A percentile compares a stretch with the other conserved stretches of the same genome.
These are phyloP conservation scores for Lactifluus hygrophoroides DNA, from an alignment of 768 basidiomycete species.

Conservation along the genomic window DNA sequence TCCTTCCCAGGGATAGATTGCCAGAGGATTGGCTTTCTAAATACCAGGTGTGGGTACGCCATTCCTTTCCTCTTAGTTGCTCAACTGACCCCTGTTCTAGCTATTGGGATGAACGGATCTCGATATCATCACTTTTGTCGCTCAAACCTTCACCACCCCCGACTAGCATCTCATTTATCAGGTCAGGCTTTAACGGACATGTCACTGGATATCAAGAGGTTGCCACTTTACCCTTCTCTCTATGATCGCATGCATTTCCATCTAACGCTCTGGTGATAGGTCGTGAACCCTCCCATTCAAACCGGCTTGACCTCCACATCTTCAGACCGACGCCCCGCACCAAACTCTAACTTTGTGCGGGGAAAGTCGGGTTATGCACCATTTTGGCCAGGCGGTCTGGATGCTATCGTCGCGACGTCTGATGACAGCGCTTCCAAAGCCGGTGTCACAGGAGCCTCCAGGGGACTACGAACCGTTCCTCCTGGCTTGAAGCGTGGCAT, in stretches of 20 bases:
- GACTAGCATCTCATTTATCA: conserved; percentile 62
- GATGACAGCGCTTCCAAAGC: conserved; percentile 21
- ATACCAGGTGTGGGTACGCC: conserved; percentile 68
- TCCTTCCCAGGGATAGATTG: conserved; percentile 58
- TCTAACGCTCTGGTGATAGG: conserved; percentile 33
- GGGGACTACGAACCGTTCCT: conserved; percentile 55
- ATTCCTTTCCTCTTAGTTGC: conserved; percentile 10
- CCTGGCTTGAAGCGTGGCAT: conserved; percentile 82
- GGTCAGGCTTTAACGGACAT: conserved; percentile 70
- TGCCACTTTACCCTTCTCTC: conserved; percentile 5
- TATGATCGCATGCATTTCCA: background rate
- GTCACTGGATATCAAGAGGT: conserved; percentile 81
- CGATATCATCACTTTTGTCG: conserved; percentile 54
- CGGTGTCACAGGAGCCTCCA: conserved; percentile 32
- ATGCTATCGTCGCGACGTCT: conserved; percentile 36
- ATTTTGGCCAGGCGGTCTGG: conserved; percentile 90
- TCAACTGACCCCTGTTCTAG: conserved; percentile 30
- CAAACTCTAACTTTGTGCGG: conserved; percentile 74
- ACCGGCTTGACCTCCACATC: conserved; percentile 82
- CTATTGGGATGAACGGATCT: conserved; percentile 60
- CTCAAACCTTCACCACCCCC: conserved; percentile 66
- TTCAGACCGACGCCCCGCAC: conserved; percentile 74
- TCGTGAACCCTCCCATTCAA: conserved; percentile 42
- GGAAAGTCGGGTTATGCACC: conserved; percentile 92
- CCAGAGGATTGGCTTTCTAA: conserved; percentile 65